These are phyloP conservation scores for Cladorrhinum sp. DNA, from an alignment of 2,329 filamentous ascomycete genomes.

Conservation along the genomic window DNA sequence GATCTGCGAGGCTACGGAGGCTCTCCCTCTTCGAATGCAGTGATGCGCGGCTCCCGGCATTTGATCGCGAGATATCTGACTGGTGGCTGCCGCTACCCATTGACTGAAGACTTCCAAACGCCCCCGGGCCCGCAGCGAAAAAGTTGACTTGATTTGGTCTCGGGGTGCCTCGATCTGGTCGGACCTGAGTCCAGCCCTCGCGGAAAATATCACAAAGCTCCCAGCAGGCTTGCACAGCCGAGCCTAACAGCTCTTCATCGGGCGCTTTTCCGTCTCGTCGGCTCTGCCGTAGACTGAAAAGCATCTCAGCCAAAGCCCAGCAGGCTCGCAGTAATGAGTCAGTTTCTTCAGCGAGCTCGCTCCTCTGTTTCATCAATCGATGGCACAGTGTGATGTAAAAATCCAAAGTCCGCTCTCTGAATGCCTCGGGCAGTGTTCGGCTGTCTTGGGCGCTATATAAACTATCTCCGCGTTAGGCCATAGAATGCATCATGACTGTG, in stretches of 20 bases:
- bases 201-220: constrained; percentile 91
- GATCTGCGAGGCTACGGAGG: constrained; percentile 46
- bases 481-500: neutral
- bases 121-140: constrained; percentile 46
- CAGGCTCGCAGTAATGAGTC: constrained; percentile 82
- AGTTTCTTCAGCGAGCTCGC: constrained; percentile 73
- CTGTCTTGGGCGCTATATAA: constrained; percentile 86
- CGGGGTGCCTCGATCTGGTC: constrained; percentile 82
- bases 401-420: constrained; percentile 84
- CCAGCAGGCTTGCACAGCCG: constrained; percentile 91
- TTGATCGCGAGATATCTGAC: constrained; percentile 33
- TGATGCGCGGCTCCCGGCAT: constrained; percentile 46
- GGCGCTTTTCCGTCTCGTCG: constrained; percentile 67
- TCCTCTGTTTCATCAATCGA: constrained; percentile 91
- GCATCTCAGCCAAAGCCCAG: constrained; percentile 88
- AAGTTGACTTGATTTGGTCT: constrained; percentile 77
- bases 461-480: constrained; percentile 38
- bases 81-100: constrained; percentile 22
- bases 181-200: constrained; percentile 85
- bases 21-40: constrained; percentile 53
- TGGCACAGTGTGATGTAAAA: constrained; percentile 95
- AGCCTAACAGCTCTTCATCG: constrained; percentile 81
- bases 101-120: constrained; percentile 23
- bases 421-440: constrained; percentile 76
- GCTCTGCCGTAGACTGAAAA: constrained; percentile 85